A percentile compares a stretch with the other conserved stretches of the same genome.
Conservation (phyloP, 768 basidiomycete genomes). For the Lactarius hengduanensis region DNA sequence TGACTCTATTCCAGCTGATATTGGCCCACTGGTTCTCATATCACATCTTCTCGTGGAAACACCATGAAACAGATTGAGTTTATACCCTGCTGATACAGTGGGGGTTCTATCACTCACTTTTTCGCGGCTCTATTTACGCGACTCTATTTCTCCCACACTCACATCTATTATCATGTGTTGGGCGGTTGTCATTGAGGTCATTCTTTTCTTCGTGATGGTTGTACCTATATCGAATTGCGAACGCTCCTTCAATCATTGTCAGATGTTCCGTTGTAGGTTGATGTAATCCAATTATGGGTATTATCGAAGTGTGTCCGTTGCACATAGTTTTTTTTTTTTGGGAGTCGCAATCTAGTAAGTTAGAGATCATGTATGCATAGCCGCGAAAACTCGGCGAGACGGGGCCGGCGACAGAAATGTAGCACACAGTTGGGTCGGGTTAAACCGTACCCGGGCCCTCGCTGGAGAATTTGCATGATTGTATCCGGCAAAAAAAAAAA, state of each 20-base stretch:
- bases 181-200: background rate
- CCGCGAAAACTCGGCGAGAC: too few species aligned
- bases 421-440: too few species aligned
- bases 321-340: too few species aligned
- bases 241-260: background rate
- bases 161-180: slow-evolving; percentile 1
- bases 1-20: background rate
- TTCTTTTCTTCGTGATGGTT: slow-evolving; percentile 4
- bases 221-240: slow-evolving; percentile 1
- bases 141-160: background rate
- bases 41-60: background rate
- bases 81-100: background rate
- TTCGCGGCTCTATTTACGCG: slow-evolving; percentile 2
- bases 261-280: background rate
- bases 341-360: too few species aligned
- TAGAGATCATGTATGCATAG: too few species aligned
- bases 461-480: too few species aligned
- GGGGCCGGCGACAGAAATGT: too few species aligned
- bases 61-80: slow-evolving; percentile 3
- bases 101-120: background rate
- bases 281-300: background rate
- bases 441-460: too few species aligned
- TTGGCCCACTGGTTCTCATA: background rate
- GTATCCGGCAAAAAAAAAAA: too few species aligned
- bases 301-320: background rate